Percentiles rank a stretch among this genome's conserved stretches.
phyloP scores from a whole-genome alignment of 129 eudicot species.

The Lonicera japonica region DNA sequence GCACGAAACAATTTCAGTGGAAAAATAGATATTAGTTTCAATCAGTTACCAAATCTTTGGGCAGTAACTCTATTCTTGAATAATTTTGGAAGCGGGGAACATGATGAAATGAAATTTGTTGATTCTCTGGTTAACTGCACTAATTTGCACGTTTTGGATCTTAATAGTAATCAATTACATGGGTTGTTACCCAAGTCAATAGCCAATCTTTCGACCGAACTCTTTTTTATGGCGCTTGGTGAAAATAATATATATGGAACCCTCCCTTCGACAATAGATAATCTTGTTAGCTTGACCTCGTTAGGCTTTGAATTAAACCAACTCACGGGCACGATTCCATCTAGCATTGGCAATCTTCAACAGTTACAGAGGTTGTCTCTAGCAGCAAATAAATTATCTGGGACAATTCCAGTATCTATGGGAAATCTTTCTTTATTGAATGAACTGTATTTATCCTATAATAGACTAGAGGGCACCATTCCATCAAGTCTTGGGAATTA shows the following conservation, averaged over 20 bases:
- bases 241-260: constrained; percentile 21
- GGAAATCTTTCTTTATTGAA: constrained; percentile 6
- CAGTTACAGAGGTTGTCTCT: constrained; percentile 1
- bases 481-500: constrained; percentile 27
- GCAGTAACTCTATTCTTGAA: constrained; percentile 14
- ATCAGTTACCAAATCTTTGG: constrained; percentile 3
- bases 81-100: constrained; percentile 32
- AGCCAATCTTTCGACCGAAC: too few relatives aligned
- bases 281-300: constrained; percentile 8
- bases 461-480: background rate
- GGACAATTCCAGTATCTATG: constrained; percentile 7
- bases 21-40: constrained; percentile 20
- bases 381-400: background rate
- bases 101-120: constrained; percentile 25
- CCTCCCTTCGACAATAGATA: constrained; percentile 23
- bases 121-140: constrained; percentile 21
- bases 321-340: background rate
- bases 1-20: constrained; percentile 32
- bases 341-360: background rate
- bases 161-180: constrained; percentile 15
- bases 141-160: constrained; percentile 14
- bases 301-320: background rate
- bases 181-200: constrained; percentile 23
- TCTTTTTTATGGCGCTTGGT: too few relatives aligned
- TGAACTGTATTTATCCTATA: background rate